Conservation (phyloP, 2,329 filamentous ascomycete genomes). For the Fusarium avenaceum region DNA sequence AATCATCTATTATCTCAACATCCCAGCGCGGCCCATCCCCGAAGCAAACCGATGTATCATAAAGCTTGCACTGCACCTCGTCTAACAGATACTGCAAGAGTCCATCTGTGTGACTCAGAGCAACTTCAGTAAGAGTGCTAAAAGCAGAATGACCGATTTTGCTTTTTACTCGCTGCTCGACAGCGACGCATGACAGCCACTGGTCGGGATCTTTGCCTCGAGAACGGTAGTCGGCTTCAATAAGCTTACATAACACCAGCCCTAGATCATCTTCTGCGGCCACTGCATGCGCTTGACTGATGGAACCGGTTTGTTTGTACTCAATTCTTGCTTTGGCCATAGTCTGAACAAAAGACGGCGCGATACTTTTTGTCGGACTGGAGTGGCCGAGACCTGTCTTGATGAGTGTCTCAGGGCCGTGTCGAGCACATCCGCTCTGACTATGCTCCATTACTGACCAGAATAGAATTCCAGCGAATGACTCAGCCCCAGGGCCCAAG, state of each 20-base stretch:
- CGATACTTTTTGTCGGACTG: slow-evolving; percentile 1
- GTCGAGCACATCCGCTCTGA: background rate
- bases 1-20: background rate
- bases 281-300: slow-evolving; percentile 1
- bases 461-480: background rate
- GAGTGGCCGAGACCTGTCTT: slow-evolving; percentile 1
- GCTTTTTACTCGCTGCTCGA: background rate
- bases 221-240: slow-evolving; percentile 13
- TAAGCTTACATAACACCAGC: slow-evolving; percentile 5
- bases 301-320: background rate
- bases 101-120: fast-evolving
- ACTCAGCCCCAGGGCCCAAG: fast-evolving
- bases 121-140: fast-evolving
- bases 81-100: background rate
- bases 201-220: slow-evolving; percentile 13
- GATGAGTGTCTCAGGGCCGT: background rate
- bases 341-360: background rate
- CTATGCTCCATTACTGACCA: slow-evolving; percentile 26
- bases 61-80: background rate
- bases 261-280: slow-evolving; percentile 11
- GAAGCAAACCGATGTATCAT: slow-evolving; percentile 15
- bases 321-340: slow-evolving; percentile 22
- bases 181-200: slow-evolving; percentile 13
- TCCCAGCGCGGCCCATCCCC: slow-evolving; percentile 22
- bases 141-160: fast-evolving